These are phyloP conservation scores for Mallotus repandus DNA, from an alignment of 441 rosid species.

Conservation along the genomic window DNA sequence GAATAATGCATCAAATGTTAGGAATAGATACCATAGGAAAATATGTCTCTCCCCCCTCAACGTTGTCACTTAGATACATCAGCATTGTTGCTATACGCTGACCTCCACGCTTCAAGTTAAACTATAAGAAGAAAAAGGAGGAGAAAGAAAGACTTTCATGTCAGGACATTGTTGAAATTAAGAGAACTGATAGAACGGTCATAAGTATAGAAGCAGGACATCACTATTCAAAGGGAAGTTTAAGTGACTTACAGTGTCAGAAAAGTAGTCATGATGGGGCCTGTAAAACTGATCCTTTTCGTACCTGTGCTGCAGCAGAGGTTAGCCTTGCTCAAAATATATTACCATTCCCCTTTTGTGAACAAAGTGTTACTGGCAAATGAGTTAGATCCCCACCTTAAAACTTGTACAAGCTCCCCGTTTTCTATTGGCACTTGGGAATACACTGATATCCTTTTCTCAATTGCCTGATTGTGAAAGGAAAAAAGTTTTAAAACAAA, in stretches of 20 bases:
- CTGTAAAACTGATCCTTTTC: slow-evolving; percentile 79
- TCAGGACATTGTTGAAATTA: slow-evolving; percentile 1
- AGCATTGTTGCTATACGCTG: slow-evolving; percentile 91
- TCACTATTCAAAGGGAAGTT: slow-evolving; percentile 4
- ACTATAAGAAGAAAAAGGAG: slow-evolving; percentile 39
- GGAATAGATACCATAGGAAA: slow-evolving; percentile 68
- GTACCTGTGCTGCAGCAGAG: slow-evolving; percentile 87
- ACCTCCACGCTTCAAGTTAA: slow-evolving; percentile 90
- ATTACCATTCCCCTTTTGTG: slow-evolving; percentile 31
- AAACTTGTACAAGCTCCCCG: slow-evolving; percentile 92
- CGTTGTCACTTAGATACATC: slow-evolving; percentile 82
- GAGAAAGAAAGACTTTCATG: slow-evolving; percentile 4
- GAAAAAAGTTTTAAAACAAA: slow-evolving; percentile 6
- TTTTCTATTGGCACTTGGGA: slow-evolving; percentile 92
- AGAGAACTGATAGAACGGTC: background rate
- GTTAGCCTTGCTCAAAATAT: slow-evolving; percentile 50
- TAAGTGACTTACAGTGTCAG: slow-evolving; percentile 67
- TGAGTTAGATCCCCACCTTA: slow-evolving; percentile 56
- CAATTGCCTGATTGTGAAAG: slow-evolving; percentile 63
- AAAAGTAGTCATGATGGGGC: slow-evolving; percentile 94
- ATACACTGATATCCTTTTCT: slow-evolving; percentile 84
- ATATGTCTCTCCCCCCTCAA: slow-evolving; percentile 97
- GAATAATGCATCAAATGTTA: background rate
- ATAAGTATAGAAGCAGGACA: slow-evolving; percentile 1
- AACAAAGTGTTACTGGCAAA: slow-evolving; percentile 24